These are phyloP conservation scores for Umbilicaria muhlenbergii DNA, from an alignment of 495 filamentous ascomycete genomes.

Conservation along the genomic window DNA sequence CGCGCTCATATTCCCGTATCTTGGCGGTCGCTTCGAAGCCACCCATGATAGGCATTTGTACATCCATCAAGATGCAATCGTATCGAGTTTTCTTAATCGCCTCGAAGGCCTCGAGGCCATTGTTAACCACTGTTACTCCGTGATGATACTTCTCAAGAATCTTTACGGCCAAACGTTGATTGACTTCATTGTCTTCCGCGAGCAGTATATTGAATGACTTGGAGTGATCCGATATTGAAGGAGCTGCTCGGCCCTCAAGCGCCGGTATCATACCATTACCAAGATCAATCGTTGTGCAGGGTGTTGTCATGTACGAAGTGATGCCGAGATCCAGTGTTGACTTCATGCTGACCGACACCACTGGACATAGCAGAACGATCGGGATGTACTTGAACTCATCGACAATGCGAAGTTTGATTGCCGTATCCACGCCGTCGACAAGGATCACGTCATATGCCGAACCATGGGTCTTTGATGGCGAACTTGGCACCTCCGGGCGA, in stretches of 20 bases:
- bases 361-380: conserved; percentile 80
- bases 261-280: conserved; percentile 98
- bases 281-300: conserved; percentile 86
- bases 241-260: conserved; percentile 82
- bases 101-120: conserved; percentile 84
- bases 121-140: conserved; percentile 87
- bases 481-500: conserved; percentile 37
- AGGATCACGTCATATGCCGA: conserved; percentile 89
- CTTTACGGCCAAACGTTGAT: conserved; percentile 90
- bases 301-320: conserved; percentile 97
- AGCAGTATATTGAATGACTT: conserved; percentile 92
- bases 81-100: conserved; percentile 62
- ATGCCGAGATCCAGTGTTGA: conserved; percentile 92
- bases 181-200: conserved; percentile 96
- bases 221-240: conserved; percentile 82
- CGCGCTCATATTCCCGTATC: conserved; percentile 87
- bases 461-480: conserved; percentile 38
- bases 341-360: conserved; percentile 86
- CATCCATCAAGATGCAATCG: conserved; percentile 97
- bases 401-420: conserved; percentile 63
- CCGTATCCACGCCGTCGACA: conserved; percentile 86
- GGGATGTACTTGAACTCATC: conserved; percentile 98
- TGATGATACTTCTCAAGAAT: conserved; percentile 98
- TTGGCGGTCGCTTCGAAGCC: conserved; percentile 96
- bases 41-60: conserved; percentile 99